Evolutionary conservation across 306 rosid species (phyloP), one percentile per base, ranked within the genome.

Genomic region (Myrica gale): DNA sequence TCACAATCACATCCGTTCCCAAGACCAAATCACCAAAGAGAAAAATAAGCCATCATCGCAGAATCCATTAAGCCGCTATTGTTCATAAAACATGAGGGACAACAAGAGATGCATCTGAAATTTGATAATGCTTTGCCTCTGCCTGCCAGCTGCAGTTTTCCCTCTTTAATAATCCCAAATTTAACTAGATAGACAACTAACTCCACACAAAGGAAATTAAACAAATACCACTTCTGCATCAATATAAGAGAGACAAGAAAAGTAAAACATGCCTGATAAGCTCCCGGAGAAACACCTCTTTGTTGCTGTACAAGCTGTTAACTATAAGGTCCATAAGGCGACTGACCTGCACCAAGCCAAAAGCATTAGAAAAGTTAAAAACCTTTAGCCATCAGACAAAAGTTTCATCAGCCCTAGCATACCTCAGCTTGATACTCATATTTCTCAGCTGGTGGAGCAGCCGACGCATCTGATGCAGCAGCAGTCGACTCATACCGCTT

Each of bases 291-390:
- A 96, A 96, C 48, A 96, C 98, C 69, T 96, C 99, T 84, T 96
- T 96, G 87, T 96, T 90, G 80, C 98, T 96, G 77, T 92, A 96
- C 83, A 90, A 89, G 86, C 99, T 96, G 84, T 96, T 89, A 47
- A 96, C 98, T 81, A 96, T 96, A 82, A 96, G 99, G 79, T 96
- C 98, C 98, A 96, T 90, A 80, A 96, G 97, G 52, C 99, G 91
- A 84, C 97, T 92, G 73, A 92, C 98, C 98, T 92, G 96, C 55
- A 79, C 68, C 21, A 43, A 39, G 69, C 76, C 74, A 42, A n/a
- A 51, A 69, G 56, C 48, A 65, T 6, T 42, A 52, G 7, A 47
- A 16, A 72, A 71, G 58, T 69, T 39, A 52, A 76, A 44, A 63
- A 48, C 52, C 21, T 21, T 12, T 21, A 74, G 51, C 47, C 1